Evolutionary conservation across 2,329 filamentous ascomycete genomes (phyloP), one percentile per base, ranked within the genome.

Genomic region (Trichophyton equinum): DNA sequence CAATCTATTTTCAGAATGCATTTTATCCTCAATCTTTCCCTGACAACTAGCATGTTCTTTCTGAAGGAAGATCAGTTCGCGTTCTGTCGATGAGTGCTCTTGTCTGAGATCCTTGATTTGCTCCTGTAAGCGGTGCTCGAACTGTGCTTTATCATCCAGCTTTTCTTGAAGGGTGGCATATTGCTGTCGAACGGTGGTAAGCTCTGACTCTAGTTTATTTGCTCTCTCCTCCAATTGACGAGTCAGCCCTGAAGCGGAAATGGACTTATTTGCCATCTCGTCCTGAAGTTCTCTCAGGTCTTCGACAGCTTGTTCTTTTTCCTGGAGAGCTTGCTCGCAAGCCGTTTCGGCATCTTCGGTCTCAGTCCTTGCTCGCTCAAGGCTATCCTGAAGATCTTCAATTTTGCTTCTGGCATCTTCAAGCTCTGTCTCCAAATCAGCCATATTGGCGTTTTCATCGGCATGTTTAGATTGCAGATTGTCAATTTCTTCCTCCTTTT

Each of bases 231-330:
- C 87, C 18, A 89, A 80, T 72, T 91, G 87, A 36, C 87, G 82
- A 59, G 84, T 88, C 7, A 89, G 78, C 1, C 86, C 87, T 69
- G 88, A 90, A 11, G 86, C 88, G 59, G 84, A 83, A 42, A 90
- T 81, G 0, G 88, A 91, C 67, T 90, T 91, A 73, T 91, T 86
- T 22, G 86, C 81, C 80, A 91, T 83, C 67, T 91, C 88, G 60
- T 89, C 86, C 64, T 88, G 86, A 25, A 91, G 77, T 61, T 82
- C 78, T 57, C 81, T 79, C 1, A 86, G 75, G 61, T 84, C 78
- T 63, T 82, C 77, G 62, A 81, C 78, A 7, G 77, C 78, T 44
- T 73, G 73, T 63, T 77, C 69, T 68, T 78, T 75, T 67, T 79
- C 76, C 57, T 85, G 79, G 18, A 79, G 72, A 3, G 82, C 79